Percentiles rank a stretch among this genome's conserved stretches.
phyloP scores from a whole-genome alignment of 306 rosid genomes.

The Castanea sativa region DNA sequence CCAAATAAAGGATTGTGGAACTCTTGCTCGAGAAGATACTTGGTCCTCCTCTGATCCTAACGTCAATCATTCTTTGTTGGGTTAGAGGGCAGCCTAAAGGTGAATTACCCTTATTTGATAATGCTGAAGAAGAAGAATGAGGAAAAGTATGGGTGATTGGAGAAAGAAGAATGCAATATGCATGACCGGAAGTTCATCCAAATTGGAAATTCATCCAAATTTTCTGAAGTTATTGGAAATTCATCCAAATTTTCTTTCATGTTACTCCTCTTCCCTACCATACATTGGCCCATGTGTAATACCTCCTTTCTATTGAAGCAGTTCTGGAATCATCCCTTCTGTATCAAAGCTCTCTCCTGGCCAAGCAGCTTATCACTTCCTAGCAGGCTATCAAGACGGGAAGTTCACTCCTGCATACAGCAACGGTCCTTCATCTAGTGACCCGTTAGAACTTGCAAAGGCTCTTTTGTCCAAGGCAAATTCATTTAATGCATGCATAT shows the following conservation, averaged over 20 bases:
- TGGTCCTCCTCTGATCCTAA: background rate
- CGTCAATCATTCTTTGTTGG: background rate
- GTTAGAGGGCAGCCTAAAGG: background rate
- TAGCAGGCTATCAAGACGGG: conserved; percentile 51
- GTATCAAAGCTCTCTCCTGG: conserved; percentile 45
- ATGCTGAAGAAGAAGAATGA: background rate
- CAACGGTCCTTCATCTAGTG: conserved; percentile 29
- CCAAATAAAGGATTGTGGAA: background rate
- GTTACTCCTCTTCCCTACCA: background rate
- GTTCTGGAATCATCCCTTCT: conserved; percentile 35
- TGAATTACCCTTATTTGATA: background rate
- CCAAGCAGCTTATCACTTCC: conserved; percentile 53
- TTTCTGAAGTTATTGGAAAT: background rate
- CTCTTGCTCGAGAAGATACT: background rate
- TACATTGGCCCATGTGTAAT: background rate
- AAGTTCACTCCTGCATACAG: conserved; percentile 43
- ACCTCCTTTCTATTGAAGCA: conserved; percentile 20
- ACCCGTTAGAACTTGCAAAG: conserved; percentile 34
- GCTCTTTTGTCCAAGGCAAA: conserved; percentile 36
- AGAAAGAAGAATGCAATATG: background rate
- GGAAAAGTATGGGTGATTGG: background rate
- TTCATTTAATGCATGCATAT: background rate
- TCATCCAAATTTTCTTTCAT: background rate
- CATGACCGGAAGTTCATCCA: background rate
- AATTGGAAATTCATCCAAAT: background rate